Evolutionary conservation across 495 filamentous ascomycete species (phyloP).

Genomic region (Aspergillus avenaceus): DNA sequence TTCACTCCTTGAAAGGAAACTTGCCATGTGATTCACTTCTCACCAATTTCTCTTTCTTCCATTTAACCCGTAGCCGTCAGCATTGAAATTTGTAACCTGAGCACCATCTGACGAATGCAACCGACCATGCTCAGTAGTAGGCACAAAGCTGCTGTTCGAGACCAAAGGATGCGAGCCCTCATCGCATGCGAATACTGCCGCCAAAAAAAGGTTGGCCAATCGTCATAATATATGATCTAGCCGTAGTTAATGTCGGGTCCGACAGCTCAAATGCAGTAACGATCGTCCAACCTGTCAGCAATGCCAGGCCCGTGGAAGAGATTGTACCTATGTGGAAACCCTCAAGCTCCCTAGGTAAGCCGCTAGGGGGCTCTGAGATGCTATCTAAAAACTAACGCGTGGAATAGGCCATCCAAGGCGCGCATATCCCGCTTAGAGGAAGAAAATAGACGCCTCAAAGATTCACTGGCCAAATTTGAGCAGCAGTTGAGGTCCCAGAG

Average conservation of each 20-base stretch:
- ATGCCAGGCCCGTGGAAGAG: neutral
- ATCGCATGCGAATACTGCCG: neutral
- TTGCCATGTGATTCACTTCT: no score
- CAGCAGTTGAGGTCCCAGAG: no score
- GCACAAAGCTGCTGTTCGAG: no score
- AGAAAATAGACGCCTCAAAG: slow-evolving; percentile 22
- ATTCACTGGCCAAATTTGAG: neutral
- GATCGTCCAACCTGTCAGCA: neutral
- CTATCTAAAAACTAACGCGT: no score
- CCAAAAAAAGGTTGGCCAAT: neutral
- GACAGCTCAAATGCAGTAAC: neutral
- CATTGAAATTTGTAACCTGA: no score
- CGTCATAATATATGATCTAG: neutral
- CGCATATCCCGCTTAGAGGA: slow-evolving; percentile 21
- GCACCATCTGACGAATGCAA: no score
- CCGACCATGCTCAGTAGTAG: no score
- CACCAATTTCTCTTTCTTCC: no score
- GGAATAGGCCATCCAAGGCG: slow-evolving; percentile 19
- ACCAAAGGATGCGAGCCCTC: no score
- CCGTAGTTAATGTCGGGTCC: no score
- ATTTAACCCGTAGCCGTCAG: no score
- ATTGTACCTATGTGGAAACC: neutral
- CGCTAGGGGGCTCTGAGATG: neutral
- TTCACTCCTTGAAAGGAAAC: no score
- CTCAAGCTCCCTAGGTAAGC: neutral